A percentile compares a stretch with the other conserved stretches of the same genome.
These are phyloP conservation scores for Anthracocystis walkeri DNA, from an alignment of 1,284 basidiomycete species.

Conservation along the genomic window DNA sequence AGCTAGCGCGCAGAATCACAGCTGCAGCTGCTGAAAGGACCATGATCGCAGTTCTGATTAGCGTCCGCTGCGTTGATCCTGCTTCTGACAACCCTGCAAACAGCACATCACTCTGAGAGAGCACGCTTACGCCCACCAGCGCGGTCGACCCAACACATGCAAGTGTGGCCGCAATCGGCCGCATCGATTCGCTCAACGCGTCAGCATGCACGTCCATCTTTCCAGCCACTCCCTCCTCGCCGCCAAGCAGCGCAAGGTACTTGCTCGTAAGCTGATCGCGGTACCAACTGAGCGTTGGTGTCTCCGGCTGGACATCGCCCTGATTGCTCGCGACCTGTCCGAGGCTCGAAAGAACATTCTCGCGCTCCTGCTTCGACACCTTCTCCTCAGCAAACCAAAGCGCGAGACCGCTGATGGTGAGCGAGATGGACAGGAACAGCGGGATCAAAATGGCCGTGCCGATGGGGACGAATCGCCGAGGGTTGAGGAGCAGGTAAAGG, in stretches of 20 bases:
- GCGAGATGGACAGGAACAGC: slow-evolving; percentile 54
- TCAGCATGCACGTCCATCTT: slow-evolving; percentile 8
- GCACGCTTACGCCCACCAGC: slow-evolving; percentile 1
- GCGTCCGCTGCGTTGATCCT: not conserved
- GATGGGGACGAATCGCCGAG: slow-evolving; percentile 60
- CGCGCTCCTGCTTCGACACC: slow-evolving; percentile 23
- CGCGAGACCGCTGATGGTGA: slow-evolving; percentile 58
- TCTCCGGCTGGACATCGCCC: slow-evolving; percentile 30
- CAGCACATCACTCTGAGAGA: slow-evolving; percentile 8
- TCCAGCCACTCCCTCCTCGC: not conserved
- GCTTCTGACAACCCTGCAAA: not conserved
- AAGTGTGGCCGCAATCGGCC: slow-evolving; percentile 19
- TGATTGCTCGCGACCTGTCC: not conserved
- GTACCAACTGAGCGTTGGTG: slow-evolving; percentile 32
- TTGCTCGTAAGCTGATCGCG: slow-evolving; percentile 19
- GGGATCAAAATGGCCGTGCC: slow-evolving; percentile 58
- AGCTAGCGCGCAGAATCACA: slow-evolving; percentile 7
- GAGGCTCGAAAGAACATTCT: slow-evolving; percentile 12
- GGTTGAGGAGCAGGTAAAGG: slow-evolving; percentile 63
- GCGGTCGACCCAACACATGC: slow-evolving; percentile 20
- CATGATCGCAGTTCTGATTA: not conserved
- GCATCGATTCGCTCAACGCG: slow-evolving; percentile 23
- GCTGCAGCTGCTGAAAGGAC: not conserved
- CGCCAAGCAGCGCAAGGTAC: slow-evolving; percentile 4
- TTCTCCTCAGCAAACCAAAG: slow-evolving; percentile 37